Base-by-base conservation (phyloP, 768 basidiomycete species). In the Artomyces pyxidatus region DNA sequence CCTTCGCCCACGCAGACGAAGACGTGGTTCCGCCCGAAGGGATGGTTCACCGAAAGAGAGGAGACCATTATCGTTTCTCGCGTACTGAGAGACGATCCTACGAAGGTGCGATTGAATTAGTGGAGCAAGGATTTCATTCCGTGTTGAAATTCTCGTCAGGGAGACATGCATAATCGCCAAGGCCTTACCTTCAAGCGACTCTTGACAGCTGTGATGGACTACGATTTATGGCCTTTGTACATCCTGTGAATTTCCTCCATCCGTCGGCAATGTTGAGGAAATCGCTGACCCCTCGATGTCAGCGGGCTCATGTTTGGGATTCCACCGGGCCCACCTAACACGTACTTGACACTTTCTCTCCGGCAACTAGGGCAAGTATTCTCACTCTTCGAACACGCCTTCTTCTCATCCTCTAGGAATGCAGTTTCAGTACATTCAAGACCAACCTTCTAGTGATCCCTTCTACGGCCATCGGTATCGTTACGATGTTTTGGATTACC, bases 81-180 rank as follows among this genome's bases (percentile, higher is more conserved):
- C 12, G 68, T 84, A n/a, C 64, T 83, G 19, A 70, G 81, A 6
- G 81, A 83, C 59, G 80, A 83, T 58, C 80, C 81, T 3, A 70
- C 73, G 8, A 82, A 81, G 65, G 76, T 71, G 17, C 2, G 55
- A 14, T 2, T 16, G 1, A 27, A 21, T 25, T 27, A 21, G 29
- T 19, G 12, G 3, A 23, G 23, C 23, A 32, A 28, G n/a, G 11
- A 6, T 39, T 11, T 28, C 10, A 14, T 37, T n/a, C n/a, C 25
- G 10, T n/a, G n/a, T n/a, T n/a, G n/a, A n/a, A n/a, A n/a, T n/a
- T n/a, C n/a, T n/a, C n/a, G 16, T 14, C 9, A 77, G 73, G 75
- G 75, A 1, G 79, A 81, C 50, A 82, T 85, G 83, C 81, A 83
- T 63, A 85, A 85, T 51, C 76, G 83, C 37, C 75, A 85, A 62